Evolutionary conservation across 2,329 filamentous ascomycete species (phyloP).

Genomic region (Ophiostoma tasmaniense): DNA sequence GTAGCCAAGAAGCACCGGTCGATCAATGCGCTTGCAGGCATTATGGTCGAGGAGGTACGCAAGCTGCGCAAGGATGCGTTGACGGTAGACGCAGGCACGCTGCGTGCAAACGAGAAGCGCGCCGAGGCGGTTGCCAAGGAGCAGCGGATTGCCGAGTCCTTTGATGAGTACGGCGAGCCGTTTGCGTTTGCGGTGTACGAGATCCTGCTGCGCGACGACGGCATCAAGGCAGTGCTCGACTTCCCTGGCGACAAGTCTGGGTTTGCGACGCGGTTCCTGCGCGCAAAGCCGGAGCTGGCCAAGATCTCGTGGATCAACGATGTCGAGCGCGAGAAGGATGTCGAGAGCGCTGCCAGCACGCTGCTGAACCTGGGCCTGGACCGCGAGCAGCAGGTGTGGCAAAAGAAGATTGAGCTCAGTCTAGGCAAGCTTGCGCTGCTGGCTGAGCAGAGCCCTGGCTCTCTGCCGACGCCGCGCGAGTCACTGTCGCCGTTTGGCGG

Average conservation of each 20-base stretch:
- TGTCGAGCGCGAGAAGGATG: conserved; percentile 66
- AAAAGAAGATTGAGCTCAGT: conserved; percentile 85
- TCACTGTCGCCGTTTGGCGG: conserved; percentile 1
- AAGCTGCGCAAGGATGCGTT: conserved; percentile 30
- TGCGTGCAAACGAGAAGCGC: conserved; percentile 32
- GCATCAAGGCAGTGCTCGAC: conserved; percentile 60
- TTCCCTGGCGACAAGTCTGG: conserved; percentile 58
- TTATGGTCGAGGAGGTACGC: conserved; percentile 47
- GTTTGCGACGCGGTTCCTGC: conserved; percentile 72
- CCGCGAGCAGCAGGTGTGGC: conserved; percentile 76
- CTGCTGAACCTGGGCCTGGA: conserved; percentile 61
- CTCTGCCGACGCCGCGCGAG: conserved; percentile 14
- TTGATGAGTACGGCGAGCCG: conserved; percentile 54
- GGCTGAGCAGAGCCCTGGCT: conserved; percentile 43
- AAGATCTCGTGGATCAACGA: conserved; percentile 95
- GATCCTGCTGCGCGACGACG: conserved; percentile 59
- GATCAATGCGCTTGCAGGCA: conserved; percentile 46
- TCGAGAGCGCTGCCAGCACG: conserved; percentile 61
- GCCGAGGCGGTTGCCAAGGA: conserved; percentile 39
- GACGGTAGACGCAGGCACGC: conserved; percentile 29
- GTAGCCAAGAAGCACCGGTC: conserved; percentile 52
- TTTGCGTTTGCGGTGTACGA: conserved; percentile 76
- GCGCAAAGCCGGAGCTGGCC: conserved; percentile 60
- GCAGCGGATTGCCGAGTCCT: conserved; percentile 42
- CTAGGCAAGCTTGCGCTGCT: conserved; percentile 74